These are phyloP conservation scores for Hygrocybe punicea DNA, from an alignment of 768 basidiomycete species.

Conservation along the genomic window DNA sequence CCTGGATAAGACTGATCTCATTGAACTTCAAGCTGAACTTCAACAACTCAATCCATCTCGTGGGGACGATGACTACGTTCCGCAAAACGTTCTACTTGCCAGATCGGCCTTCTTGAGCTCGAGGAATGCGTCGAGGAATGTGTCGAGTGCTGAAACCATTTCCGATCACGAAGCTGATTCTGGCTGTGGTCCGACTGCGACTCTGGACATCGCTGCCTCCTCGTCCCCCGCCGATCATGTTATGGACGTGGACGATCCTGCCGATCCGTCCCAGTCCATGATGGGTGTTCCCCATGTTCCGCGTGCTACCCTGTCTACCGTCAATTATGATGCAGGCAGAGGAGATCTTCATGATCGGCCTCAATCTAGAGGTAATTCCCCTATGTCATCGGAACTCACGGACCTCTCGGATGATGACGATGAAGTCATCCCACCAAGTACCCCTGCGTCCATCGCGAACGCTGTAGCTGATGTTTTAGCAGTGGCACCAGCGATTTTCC, in stretches of 20 bases:
- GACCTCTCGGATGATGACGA: not conserved
- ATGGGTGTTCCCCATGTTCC: not conserved
- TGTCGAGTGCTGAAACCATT: not conserved
- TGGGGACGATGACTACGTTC: conserved; percentile 3
- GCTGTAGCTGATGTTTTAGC: conserved; percentile 1
- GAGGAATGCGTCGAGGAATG: conserved; percentile 3
- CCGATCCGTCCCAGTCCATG: not conserved
- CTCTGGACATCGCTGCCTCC: not conserved
- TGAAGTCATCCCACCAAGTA: no score
- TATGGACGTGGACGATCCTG: not conserved
- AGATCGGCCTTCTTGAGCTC: conserved; percentile 9
- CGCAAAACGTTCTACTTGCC: conserved; percentile 6
- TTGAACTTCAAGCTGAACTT: conserved; percentile 1
- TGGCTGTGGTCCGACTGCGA: not conserved
- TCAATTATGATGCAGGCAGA: not conserved
- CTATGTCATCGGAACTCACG: not conserved
- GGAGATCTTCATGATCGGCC: not conserved
- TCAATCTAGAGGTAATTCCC: not conserved
- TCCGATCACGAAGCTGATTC: not conserved
- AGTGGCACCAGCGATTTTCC: conserved; percentile 7
- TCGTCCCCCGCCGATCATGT: not conserved
- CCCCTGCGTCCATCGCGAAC: not conserved
- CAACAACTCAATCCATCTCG: not conserved
- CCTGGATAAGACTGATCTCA: conserved; percentile 7
- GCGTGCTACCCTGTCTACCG: no score